These are phyloP conservation scores for Cairneyella variabilis DNA, from an alignment of 495 filamentous ascomycete genomes.

Conservation along the genomic window DNA sequence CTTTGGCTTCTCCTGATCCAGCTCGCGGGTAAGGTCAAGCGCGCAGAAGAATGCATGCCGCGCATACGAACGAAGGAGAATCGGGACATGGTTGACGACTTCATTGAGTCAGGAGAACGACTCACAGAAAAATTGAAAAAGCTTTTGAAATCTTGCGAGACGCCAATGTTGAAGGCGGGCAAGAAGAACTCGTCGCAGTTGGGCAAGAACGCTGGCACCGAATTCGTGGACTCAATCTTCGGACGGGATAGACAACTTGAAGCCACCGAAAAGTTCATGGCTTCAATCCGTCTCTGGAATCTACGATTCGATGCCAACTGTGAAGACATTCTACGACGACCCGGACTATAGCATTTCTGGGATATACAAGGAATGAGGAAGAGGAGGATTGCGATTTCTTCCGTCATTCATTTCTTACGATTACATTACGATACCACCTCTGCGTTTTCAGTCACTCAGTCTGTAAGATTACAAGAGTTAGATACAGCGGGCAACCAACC, in stretches of 20 bases:
- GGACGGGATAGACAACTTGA: slow-evolving; percentile 89
- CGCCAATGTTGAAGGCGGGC: slow-evolving; percentile 71
- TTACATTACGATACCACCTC: slow-evolving; percentile 17
- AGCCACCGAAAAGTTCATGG: slow-evolving; percentile 94
- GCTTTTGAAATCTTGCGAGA: slow-evolving; percentile 85
- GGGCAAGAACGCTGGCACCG: slow-evolving; percentile 88
- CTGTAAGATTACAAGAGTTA: slow-evolving; percentile 12
- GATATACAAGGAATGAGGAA: neutral
- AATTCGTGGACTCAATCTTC: slow-evolving; percentile 97
- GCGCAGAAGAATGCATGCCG: slow-evolving; percentile 75
- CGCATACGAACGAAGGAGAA: slow-evolving; percentile 69
- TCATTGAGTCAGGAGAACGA: slow-evolving; percentile 86
- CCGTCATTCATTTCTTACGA: slow-evolving; percentile 18
- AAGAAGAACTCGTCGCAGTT: slow-evolving; percentile 66
- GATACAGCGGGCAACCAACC: slow-evolving; percentile 10
- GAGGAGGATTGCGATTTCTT: slow-evolving; percentile 9
- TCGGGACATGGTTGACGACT: slow-evolving; percentile 81
- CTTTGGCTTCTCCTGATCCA: slow-evolving; percentile 94
- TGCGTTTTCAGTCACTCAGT: slow-evolving; percentile 12
- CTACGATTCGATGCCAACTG: slow-evolving; percentile 96
- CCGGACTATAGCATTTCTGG: slow-evolving; percentile 21
- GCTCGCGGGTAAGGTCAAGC: slow-evolving; percentile 92
- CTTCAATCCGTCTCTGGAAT: slow-evolving; percentile 86
- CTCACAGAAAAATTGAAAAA: slow-evolving; percentile 83
- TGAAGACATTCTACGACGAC: slow-evolving; percentile 68